Base-by-base conservation (phyloP, 2,329 filamentous ascomycete genomes). In the Fusarium pininemorale region DNA sequence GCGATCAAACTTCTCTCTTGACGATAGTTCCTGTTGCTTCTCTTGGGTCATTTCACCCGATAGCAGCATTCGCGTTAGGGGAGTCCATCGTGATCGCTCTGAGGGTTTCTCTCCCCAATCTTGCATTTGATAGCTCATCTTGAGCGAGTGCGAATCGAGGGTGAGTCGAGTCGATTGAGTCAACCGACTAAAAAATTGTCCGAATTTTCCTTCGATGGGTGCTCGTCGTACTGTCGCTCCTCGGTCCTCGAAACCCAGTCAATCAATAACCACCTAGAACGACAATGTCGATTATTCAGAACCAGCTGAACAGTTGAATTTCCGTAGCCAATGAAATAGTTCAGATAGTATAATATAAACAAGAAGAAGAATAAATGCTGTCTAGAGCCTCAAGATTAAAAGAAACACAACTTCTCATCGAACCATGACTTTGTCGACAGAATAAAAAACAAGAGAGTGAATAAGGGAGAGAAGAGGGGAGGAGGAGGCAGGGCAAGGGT, bases 31-130 rank as follows among this genome's bases (percentile, higher is more conserved):
- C 80, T 90, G 91, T 75, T 92, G 91, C 78, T 86, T 89, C 80
- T 94, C 92, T 78, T 91, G 91, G 62, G 91, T 94, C 89, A 95
- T 93, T 84, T 95, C 92, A 56, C 93, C 93, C 63, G 93, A 94
- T 81, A 95, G 88, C 80, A 96, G 85, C 92, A 96, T 94, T 74
- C 93, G 90, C 69, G 93, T 94, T 63, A 96, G 87, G 22, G 93
- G 93, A 70, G 94, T 93, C 91, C 93, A 95, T 92, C 93, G 89
- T 81, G 93, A 90, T 79, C 94, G 87, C 84, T 96, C 93, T 70
- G 90, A 89, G 65, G 85, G 86, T 61, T 79, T 79, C 71, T 82
- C 79, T 56, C 70, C 72, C 69, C 73, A 75, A 30, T 74, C 74
- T 42, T 73, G 72, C 42, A 81, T 74, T 54, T 75, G 69, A 72